Evolutionary conservation across 345 rosid species (phyloP).

Genomic region (Eutrema japonicum): DNA sequence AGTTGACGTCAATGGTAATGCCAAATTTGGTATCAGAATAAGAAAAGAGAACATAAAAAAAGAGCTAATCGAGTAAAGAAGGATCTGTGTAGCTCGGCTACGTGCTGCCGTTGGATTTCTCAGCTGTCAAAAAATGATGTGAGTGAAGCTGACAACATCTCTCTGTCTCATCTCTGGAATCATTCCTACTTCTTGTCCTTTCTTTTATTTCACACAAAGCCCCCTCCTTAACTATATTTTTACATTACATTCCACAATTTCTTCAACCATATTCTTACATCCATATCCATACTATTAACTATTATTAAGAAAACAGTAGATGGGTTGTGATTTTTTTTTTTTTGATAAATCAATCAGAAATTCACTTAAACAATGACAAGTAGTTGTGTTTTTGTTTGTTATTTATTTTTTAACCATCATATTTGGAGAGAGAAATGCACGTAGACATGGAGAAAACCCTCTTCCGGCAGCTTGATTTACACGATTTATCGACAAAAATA

Average conservation of each 20-base stretch:
- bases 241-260: neutral
- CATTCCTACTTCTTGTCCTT: slow-evolving; percentile 28
- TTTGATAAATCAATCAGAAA: too few species aligned
- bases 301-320: too few species aligned
- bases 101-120: slow-evolving; percentile 30
- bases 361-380: neutral
- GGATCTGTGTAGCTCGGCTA: slow-evolving; percentile 24
- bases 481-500: too few species aligned
- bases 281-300: neutral
- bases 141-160: slow-evolving; percentile 33
- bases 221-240: neutral
- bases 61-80: slow-evolving; percentile 30
- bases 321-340: too few species aligned
- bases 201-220: neutral
- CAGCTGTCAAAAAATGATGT: slow-evolving; percentile 32
- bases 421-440: too few species aligned
- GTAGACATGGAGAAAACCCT: too few species aligned
- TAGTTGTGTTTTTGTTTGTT: neutral
- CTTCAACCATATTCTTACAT: neutral
- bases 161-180: slow-evolving; percentile 34
- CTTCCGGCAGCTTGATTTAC: too few species aligned
- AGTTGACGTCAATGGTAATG: slow-evolving; percentile 1
- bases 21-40: slow-evolving; percentile 22
- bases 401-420: neutral
- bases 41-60: slow-evolving; percentile 26